A percentile compares a stretch with the other conserved stretches of the same genome.
Conservation (phyloP, 192 early-diverging fungal genomes). For the Mortierella alpina region DNA sequence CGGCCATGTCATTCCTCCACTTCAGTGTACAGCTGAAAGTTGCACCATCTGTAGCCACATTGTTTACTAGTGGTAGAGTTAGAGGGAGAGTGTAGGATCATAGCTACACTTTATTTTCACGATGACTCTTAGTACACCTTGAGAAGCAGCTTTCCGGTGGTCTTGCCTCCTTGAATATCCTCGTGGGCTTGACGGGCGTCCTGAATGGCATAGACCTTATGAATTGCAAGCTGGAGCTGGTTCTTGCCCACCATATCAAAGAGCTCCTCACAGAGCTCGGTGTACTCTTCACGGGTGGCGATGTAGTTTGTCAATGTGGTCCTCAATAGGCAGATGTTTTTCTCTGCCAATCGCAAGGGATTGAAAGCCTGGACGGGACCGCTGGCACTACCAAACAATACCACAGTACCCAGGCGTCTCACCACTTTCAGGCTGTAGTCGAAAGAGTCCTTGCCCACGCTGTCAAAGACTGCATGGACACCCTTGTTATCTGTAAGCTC, state of each 20-base stretch:
- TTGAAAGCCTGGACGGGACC: constrained; percentile 74
- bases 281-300: constrained; percentile 70
- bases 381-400: constrained; percentile 88
- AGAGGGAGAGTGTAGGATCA: too few species aligned
- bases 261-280: constrained; percentile 64
- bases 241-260: constrained; percentile 65
- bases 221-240: constrained; percentile 72
- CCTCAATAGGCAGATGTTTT: constrained; percentile 76
- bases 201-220: constrained; percentile 76
- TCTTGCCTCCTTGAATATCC: constrained; percentile 78
- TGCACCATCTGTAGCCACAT: too few species aligned
- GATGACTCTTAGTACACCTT: constrained; percentile 42
- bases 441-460: constrained; percentile 89
- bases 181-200: constrained; percentile 80
- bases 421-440: constrained; percentile 70
- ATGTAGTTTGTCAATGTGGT: constrained; percentile 78
- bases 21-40: too few species aligned
- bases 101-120: too few species aligned
- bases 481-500: constrained; percentile 77
- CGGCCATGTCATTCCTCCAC: too few species aligned
- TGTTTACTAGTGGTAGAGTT: too few species aligned
- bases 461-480: constrained; percentile 85
- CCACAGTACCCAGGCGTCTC: constrained; percentile 70
- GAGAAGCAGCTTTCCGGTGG: constrained; percentile 75
- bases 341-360: constrained; percentile 63